Conservation (phyloP, 768 basidiomycete genomes). For the Tylopilus felleus region DNA sequence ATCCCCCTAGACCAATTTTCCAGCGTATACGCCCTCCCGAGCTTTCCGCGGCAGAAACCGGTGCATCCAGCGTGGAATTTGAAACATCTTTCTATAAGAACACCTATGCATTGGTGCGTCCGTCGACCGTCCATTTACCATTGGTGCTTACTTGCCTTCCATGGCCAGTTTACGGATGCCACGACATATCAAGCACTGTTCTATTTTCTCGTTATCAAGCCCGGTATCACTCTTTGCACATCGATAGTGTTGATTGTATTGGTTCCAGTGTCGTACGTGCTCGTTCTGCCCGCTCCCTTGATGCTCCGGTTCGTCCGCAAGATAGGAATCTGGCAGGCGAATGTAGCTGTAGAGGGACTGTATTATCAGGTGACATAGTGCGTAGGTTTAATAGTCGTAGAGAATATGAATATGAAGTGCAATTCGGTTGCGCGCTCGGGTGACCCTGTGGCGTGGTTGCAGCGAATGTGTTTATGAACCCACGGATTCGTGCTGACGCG, state of each 20-base stretch:
- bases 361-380: conserved; percentile 36
- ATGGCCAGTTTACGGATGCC: conserved; percentile 66
- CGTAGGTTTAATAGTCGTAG: neutral
- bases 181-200: conserved; percentile 84
- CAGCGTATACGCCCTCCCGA: conserved; percentile 55
- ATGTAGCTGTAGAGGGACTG: conserved; percentile 73
- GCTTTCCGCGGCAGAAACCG: conserved; percentile 48
- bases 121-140: neutral
- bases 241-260: conserved; percentile 52
- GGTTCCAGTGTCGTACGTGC: conserved; percentile 53
- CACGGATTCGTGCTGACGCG: conserved; percentile 34
- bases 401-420: neutral
- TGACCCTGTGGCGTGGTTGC: conserved; percentile 30
- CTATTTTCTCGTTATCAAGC: conserved; percentile 87
- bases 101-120: conserved; percentile 71
- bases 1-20: conserved; percentile 73
- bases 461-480: conserved; percentile 22
- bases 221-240: conserved; percentile 69
- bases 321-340: conserved; percentile 81
- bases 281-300: conserved; percentile 67
- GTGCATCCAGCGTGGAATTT: conserved; percentile 36
- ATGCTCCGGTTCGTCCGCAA: conserved; percentile 60
- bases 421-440: conserved; percentile 18
- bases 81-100: conserved; percentile 81
- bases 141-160: conserved; percentile 7